phyloP scores from a whole-genome alignment of 169 alveolate species.

The Eimeria mitis region DNA sequence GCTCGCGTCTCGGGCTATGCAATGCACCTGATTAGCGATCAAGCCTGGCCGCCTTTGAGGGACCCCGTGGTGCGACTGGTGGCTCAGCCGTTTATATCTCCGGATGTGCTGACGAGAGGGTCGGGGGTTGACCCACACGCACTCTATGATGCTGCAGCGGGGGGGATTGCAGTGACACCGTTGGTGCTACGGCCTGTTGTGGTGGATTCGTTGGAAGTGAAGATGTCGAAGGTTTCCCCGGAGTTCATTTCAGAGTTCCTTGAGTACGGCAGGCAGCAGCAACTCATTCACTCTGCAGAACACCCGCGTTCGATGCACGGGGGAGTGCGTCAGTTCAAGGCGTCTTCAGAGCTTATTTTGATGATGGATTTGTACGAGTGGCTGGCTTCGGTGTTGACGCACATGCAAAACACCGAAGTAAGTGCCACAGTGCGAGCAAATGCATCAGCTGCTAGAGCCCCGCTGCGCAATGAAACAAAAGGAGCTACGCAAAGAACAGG shows the following conservation, averaged over 20 bases:
- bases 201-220: slow-evolving; percentile 62
- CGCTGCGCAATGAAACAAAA: neutral
- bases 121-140: neutral
- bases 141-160: neutral
- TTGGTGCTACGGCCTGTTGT: slow-evolving; percentile 55
- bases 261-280: slow-evolving; percentile 73
- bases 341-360: slow-evolving; percentile 14
- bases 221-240: slow-evolving; percentile 67
- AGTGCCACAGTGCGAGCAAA: neutral
- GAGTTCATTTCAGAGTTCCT: slow-evolving; percentile 71
- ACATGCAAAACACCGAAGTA: slow-evolving; percentile 4
- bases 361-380: slow-evolving; percentile 80
- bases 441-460: neutral
- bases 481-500: neutral
- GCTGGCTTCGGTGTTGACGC: slow-evolving; percentile 78
- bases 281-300: slow-evolving; percentile 15
- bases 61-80: slow-evolving; percentile 54
- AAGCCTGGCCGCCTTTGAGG: slow-evolving; percentile 53
- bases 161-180: neutral
- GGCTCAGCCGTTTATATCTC: slow-evolving; percentile 34
- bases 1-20: slow-evolving; percentile 67
- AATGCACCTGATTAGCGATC: slow-evolving; percentile 44
- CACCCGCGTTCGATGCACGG: neutral
- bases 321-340: slow-evolving; percentile 41
- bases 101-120: slow-evolving; percentile 30